Evolutionary conservation across 495 filamentous ascomycete genomes (phyloP), one percentile per base, ranked within the genome.

Genomic region (Hypoxylon perforatum): DNA sequence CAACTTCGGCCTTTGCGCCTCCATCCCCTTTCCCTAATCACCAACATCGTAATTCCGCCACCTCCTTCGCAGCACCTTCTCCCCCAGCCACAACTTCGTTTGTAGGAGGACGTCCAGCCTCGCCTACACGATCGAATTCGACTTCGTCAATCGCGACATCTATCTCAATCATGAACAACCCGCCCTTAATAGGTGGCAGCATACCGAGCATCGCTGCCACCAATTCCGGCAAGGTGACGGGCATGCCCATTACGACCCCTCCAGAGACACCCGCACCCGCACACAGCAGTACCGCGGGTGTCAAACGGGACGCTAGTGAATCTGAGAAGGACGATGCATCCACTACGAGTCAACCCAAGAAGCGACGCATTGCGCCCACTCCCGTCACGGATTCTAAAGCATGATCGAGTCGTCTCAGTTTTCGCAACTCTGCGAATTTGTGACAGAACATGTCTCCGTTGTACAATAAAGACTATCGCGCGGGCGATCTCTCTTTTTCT

Each of bases 71-170:
- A 22, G 85, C 88, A 15, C 80, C 86, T 3, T 86, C 86, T 0
- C 87, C 87, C 3, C 86, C 86, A 19, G 70, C 80, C 21, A 73
- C 81, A n/a, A 71, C 78, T 2, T 73, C 80, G 48, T 73, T 84
- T 76, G 61, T 80, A 64, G 75, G 76, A 70, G 62, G 78, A 67
- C 88, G 88, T 17, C 91, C 92, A 9, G 84, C 87, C 6, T 93
- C 91, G 21, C 92, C 92, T 14, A 85, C 91, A 1, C 82, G 94
- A 39, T 94, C 93, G 1, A 96, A 91, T 63, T 97, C 95, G 8
- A 84, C 89, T 4, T 93, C 92, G 2, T 97, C 93, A n/a, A 83
- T 94, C 14, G 84, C 88, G 8, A 96, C 92, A 0, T 79, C 82
- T 44, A 58, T 78, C 11, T 83, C 82, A 1, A 69, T 78, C 17